Percentiles rank a stretch among this genome's conserved stretches.
Conservation (phyloP, 1,139 yeast species). For the Candida freyschussii region DNA sequence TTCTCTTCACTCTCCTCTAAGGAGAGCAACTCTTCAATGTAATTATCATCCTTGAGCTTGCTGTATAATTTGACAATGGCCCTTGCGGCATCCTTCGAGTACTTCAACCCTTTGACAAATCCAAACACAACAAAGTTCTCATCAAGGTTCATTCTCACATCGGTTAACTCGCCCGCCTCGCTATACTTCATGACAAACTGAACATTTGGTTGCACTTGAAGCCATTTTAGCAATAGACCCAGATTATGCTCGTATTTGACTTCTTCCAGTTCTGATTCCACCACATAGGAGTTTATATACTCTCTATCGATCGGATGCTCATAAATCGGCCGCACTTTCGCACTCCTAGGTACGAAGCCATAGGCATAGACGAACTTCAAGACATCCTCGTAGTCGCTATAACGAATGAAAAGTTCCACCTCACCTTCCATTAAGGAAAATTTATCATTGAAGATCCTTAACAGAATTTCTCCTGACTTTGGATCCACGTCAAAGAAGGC, state of each 20-base stretch:
- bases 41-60: slow-evolving; percentile 12
- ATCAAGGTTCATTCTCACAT: slow-evolving; percentile 24
- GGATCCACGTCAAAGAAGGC: slow-evolving; percentile 61
- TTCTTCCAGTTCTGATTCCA: slow-evolving; percentile 12
- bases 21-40: slow-evolving; percentile 11
- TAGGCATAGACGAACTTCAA: slow-evolving; percentile 46
- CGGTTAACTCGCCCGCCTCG: slow-evolving; percentile 10
- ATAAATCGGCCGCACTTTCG: slow-evolving; percentile 19
- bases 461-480: slow-evolving; percentile 40
- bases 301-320: slow-evolving; percentile 26
- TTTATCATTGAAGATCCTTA: slow-evolving; percentile 24
- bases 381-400: slow-evolving; percentile 44
- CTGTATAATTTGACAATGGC: slow-evolving; percentile 13
- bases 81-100: slow-evolving; percentile 16
- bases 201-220: slow-evolving; percentile 29
- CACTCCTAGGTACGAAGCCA: slow-evolving; percentile 50
- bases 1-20: slow-evolving; percentile 18
- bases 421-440: slow-evolving; percentile 5
- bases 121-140: slow-evolving; percentile 29
- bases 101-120: slow-evolving; percentile 18
- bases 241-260: slow-evolving; percentile 14
- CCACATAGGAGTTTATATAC: slow-evolving; percentile 15
- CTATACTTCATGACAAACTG: slow-evolving; percentile 28
- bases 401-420: slow-evolving; percentile 42
- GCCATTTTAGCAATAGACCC: slow-evolving; percentile 22